Conservation (phyloP, 495 filamentous ascomycete species). For the Platismatia glauca region DNA sequence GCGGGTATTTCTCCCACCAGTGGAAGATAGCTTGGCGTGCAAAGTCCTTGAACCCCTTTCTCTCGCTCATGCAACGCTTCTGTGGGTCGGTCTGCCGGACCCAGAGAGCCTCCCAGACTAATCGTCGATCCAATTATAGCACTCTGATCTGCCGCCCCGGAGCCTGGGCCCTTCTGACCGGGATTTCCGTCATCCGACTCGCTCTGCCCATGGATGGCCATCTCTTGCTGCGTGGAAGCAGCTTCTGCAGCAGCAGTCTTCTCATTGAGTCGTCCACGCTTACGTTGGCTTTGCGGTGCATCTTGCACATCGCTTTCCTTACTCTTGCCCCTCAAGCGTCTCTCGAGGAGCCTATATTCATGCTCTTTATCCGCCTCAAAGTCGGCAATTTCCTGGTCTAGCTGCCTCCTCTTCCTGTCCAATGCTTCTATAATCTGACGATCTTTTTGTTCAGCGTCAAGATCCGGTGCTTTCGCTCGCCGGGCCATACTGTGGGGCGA, state of each 20-base stretch:
- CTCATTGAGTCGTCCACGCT: slow-evolving; percentile 1
- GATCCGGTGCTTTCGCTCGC: not conserved
- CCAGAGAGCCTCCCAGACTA: slow-evolving; percentile 8
- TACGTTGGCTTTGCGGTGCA: not conserved
- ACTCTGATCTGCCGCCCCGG: not conserved
- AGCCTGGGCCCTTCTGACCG: not conserved
- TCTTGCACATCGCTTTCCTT: not conserved
- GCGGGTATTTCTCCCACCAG: slow-evolving; percentile 28
- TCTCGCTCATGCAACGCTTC: slow-evolving; percentile 40
- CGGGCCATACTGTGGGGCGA: not conserved
- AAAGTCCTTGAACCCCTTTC: slow-evolving; percentile 49
- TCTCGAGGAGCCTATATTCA: slow-evolving; percentile 23
- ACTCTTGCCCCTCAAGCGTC: slow-evolving; percentile 12
- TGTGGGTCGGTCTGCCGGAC: slow-evolving; percentile 2
- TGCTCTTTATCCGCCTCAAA: slow-evolving; percentile 26
- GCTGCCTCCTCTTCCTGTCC: slow-evolving; percentile 23
- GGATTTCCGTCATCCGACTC: no score
- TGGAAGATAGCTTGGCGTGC: slow-evolving; percentile 51
- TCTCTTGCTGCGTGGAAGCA: slow-evolving; percentile 1
- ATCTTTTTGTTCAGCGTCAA: not conserved
- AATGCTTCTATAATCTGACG: slow-evolving; percentile 8
- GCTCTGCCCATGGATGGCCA: not conserved
- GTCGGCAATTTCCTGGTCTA: slow-evolving; percentile 27
- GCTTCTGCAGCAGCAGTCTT: not conserved
- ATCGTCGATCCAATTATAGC: not conserved